These are phyloP conservation scores for Boletus rubroflammeus DNA, from an alignment of 768 basidiomycete species.

Conservation along the genomic window DNA sequence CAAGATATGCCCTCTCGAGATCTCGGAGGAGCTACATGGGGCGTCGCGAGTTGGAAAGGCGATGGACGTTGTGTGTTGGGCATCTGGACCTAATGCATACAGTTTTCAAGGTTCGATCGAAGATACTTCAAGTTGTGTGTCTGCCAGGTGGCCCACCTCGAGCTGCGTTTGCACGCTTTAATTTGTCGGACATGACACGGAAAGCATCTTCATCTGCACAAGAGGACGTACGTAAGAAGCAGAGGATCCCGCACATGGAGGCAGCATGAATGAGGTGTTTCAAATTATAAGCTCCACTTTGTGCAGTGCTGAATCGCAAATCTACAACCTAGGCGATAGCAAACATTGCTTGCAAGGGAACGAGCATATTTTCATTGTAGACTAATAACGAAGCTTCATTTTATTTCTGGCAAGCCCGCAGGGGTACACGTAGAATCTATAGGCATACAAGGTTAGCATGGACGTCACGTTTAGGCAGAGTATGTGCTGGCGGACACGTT, in stretches of 20 bases:
- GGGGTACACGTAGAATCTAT: constrained; percentile 16
- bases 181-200: constrained; percentile 24
- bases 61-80: constrained; percentile 37
- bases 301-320: not conserved
- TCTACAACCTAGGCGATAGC: not conserved
- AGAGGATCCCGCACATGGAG: constrained; percentile 71
- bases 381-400: not conserved
- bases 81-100: constrained; percentile 58
- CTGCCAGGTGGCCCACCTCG: constrained; percentile 51
- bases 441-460: constrained; percentile 2
- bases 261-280: not conserved
- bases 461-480: constrained; percentile 45
- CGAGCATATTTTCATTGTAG: not conserved
- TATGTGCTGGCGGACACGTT: constrained; percentile 90
- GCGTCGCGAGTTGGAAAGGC: constrained; percentile 5
- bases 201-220: constrained; percentile 14
- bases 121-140: not conserved
- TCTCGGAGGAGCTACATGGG: constrained; percentile 5
- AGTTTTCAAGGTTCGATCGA: not conserved
- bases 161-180: constrained; percentile 50
- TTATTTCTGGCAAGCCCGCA: constrained; percentile 6
- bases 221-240: constrained; percentile 34
- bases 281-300: not conserved
- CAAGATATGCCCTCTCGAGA: constrained; percentile 22
- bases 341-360: not conserved